Evolutionary conservation across 2,329 filamentous ascomycete species (phyloP).

Genomic region (Stenocarpella maydis): DNA sequence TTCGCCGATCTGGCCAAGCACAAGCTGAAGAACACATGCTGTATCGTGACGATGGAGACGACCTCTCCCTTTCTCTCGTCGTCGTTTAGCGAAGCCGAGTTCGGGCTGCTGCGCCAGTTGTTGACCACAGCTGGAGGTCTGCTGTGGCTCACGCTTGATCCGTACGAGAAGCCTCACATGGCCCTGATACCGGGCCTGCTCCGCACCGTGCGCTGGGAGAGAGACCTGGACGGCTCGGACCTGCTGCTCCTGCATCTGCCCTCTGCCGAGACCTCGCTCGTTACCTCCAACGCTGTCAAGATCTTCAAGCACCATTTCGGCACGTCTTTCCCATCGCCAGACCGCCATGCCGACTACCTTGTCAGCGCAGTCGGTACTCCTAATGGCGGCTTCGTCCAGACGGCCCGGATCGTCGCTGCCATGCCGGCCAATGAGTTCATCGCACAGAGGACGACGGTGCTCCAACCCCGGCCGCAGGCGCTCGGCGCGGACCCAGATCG

Average conservation of each 20-base stretch:
- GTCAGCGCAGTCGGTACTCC: conserved; percentile 13
- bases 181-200: conserved; percentile 45
- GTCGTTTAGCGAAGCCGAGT: conserved; percentile 39
- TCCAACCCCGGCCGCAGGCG: conserved; percentile 31
- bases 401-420: conserved; percentile 30
- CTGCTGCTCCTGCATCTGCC: conserved; percentile 40
- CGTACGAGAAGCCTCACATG: conserved; percentile 41
- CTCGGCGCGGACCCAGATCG: conserved; percentile 32
- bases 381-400: conserved; percentile 29
- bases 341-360: conserved; percentile 35
- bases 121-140: conserved; percentile 41
- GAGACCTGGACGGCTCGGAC: conserved; percentile 43
- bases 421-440: conserved; percentile 34
- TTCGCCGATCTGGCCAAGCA: conserved; percentile 37
- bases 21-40: conserved; percentile 37
- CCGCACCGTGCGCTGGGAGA: conserved; percentile 45
- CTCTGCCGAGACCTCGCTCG: conserved; percentile 22
- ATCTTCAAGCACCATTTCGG: conserved; percentile 34
- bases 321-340: conserved; percentile 20
- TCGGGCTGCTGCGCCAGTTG: conserved; percentile 40
- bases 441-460: conserved; percentile 30
- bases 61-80: conserved; percentile 34
- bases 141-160: conserved; percentile 47
- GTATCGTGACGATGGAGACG: conserved; percentile 39
- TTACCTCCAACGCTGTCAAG: conserved; percentile 23